These are phyloP conservation scores for Arthrobotrys sphaeroides DNA, from an alignment of 2,329 filamentous ascomycete genomes.

Conservation along the genomic window DNA sequence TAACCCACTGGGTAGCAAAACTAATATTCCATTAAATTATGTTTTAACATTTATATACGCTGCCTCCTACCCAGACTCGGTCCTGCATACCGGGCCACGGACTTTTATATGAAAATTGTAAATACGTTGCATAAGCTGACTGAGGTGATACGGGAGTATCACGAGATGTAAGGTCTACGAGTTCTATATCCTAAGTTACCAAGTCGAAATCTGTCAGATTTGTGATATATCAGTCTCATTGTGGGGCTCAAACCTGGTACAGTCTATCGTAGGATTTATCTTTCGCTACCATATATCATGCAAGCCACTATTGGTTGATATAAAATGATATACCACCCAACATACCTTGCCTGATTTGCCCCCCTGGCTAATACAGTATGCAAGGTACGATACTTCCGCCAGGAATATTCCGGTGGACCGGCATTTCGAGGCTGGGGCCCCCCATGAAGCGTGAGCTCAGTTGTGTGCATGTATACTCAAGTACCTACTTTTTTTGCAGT, in stretches of 20 bases:
- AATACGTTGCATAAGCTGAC: no score
- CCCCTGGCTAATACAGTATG: neutral
- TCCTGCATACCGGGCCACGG: no score
- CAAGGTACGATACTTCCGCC: neutral
- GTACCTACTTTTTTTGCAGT: no score
- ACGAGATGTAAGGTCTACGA: no score
- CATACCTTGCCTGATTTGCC: neutral
- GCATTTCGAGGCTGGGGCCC: neutral
- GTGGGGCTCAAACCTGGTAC: neutral
- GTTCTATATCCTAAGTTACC: no score
- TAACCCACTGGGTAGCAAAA: no score
- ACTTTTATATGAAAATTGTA: no score
- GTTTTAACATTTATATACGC: no score
- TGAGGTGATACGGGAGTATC: no score
- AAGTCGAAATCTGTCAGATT: neutral
- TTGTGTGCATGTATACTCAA: neutral
- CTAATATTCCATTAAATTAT: no score
- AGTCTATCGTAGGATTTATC: slow-evolving; percentile 7
- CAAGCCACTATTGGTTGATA: neutral
- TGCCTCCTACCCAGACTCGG: no score
- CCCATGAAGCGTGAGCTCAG: neutral
- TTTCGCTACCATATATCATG: neutral
- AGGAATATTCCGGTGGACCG: slow-evolving; percentile 1
- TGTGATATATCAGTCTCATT: neutral
- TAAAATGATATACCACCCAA: slow-evolving; percentile 2